A percentile compares a stretch with the other conserved stretches of the same genome.
Evolutionary conservation across 257 asterid genomes (phyloP).

Genomic region (Echites panduratus): DNA sequence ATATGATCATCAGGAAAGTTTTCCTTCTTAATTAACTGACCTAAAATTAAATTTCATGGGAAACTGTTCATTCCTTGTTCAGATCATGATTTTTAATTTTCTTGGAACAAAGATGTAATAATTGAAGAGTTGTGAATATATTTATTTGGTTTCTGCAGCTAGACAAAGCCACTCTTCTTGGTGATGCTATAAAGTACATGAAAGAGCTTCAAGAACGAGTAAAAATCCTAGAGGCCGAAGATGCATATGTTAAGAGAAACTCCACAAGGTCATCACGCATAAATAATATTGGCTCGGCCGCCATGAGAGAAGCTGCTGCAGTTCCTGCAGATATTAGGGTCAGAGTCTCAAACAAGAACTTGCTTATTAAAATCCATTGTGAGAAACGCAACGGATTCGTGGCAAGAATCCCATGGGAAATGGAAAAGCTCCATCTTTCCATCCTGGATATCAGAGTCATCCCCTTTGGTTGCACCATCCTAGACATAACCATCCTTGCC

Average conservation of each 20-base stretch:
- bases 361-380: conserved; percentile 42
- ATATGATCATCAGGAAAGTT: no score
- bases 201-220: conserved; percentile 48
- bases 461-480: conserved; percentile 41
- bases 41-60: no score
- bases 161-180: conserved; percentile 30
- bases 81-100: no score
- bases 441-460: conserved; percentile 44
- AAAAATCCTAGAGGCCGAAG: conserved; percentile 28
- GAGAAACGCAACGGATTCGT: conserved; percentile 28
- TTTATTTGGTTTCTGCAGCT: conserved; percentile 16
- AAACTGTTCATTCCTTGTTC: no score
- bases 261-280: no score
- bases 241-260: conserved; percentile 8
- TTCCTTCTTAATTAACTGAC: no score
- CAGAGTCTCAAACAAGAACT: conserved; percentile 26
- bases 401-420: conserved; percentile 27
- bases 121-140: neutral
- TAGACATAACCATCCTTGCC: conserved; percentile 48
- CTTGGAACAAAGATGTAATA: neutral
- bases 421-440: conserved; percentile 41
- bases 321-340: conserved; percentile 28
- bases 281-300: no score
- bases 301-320: no score
- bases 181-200: conserved; percentile 23